These are phyloP conservation scores for Rhododendron vialii DNA, from an alignment of 148 eudicot genomes.

Conservation along the genomic window DNA sequence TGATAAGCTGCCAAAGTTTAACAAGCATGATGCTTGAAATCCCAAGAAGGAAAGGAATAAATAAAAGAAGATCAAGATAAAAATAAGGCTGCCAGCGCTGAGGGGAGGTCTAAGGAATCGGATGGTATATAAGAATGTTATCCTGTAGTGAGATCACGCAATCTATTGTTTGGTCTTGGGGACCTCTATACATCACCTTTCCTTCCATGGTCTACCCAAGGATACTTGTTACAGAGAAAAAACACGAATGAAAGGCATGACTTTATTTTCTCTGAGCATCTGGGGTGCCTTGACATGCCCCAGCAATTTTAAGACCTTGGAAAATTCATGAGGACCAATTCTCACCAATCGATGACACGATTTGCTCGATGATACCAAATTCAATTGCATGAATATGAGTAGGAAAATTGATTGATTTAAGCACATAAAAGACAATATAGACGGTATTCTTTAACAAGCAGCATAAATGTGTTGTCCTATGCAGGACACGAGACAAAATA, in stretches of 20 bases:
- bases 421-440: neutral
- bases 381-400: neutral
- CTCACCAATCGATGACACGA: neutral
- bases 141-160: neutral
- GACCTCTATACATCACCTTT: too few relatives aligned
- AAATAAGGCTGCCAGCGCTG: neutral
- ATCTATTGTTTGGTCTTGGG: too few relatives aligned
- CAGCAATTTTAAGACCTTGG: neutral
- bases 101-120: neutral
- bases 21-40: neutral
- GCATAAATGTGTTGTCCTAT: neutral
- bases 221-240: too few relatives aligned
- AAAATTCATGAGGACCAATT: neutral
- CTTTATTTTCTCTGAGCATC: too few relatives aligned
- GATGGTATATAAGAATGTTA: neutral
- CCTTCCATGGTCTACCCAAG: too few relatives aligned
- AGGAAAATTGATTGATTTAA: neutral
- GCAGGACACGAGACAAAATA: neutral
- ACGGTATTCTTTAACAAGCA: neutral
- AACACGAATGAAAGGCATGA: too few relatives aligned
- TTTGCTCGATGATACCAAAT: neutral
- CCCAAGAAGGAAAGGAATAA: neutral
- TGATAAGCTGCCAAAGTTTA: neutral
- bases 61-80: neutral
- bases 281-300: neutral